Base-by-base conservation (phyloP, 2,329 filamentous ascomycete species). In the Aspergillus fijiensis region DNA sequence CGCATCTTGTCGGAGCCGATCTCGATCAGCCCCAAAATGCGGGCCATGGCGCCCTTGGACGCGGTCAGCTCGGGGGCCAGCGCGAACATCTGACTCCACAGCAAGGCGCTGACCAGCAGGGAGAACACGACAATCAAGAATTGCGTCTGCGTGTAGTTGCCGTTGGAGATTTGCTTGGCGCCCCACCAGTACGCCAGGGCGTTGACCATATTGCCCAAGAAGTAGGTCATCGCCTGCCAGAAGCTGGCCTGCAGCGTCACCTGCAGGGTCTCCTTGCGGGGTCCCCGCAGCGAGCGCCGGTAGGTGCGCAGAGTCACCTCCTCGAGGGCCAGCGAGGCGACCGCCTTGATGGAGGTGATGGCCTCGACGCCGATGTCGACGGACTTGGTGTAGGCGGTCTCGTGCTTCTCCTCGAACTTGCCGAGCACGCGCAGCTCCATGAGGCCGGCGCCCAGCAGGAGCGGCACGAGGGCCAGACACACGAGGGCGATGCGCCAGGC, bases 111-210 rank as follows among this genome's bases (percentile, higher is more conserved):
- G 48, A 92, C 85, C 1, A 93, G 81, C 67, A 92, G 83, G 11
- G 88, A 82, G 1, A 89, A 81, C 10, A 91, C 79, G 5, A 92
- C 87, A 65, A 90, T 89, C 73, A 92, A 89, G 75, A 92, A 92
- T 53, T 85, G 75, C 21, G 89, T 83, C 45, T 86, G 85, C 51
- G 84, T 83, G 65, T 89, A 89, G 55, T 85, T 75, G 2, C 89
- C 88, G 42, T 82, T 80, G 50, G 86, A 83, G 61, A 92, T 89
- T 65, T 87, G 84, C 65, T 84, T 87, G 0, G 88, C 84, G 1
- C 89, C 89, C 88, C 89, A 92, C 88, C 89, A 93, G 75, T 91
- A 92, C 0, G 89, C 87, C 58, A 93, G 84, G 0, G 88, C 87
- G 69, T 92, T 90, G 33, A 91, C 84, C 55, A 90, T 80, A 68